Evolutionary conservation across 306 rosid genomes (phyloP).

Genomic region (Vachellia pachyceras): DNA sequence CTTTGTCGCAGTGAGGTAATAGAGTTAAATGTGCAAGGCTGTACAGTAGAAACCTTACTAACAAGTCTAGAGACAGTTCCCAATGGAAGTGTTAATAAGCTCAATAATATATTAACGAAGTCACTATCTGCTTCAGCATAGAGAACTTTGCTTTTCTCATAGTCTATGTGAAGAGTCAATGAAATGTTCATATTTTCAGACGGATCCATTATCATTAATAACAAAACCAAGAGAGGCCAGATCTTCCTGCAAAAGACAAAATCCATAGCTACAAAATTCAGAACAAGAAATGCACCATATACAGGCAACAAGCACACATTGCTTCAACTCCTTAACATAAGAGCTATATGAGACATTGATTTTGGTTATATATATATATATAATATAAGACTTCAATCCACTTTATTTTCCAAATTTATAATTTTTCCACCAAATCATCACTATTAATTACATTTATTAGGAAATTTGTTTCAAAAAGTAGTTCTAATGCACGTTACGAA

Average conservation of each 20-base stretch:
- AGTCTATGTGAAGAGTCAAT: not conserved
- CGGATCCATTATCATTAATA: not conserved
- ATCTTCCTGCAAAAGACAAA: not conserved
- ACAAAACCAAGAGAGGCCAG: not conserved
- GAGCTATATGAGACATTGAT: too few relatives aligned
- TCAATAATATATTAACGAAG: not conserved
- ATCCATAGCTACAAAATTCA: not conserved
- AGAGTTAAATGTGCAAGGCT: not conserved
- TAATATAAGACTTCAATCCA: too few relatives aligned
- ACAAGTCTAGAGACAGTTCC: not conserved
- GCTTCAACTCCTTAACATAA: too few relatives aligned
- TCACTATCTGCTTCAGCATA: not conserved
- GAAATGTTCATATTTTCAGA: not conserved
- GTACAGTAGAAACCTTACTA: not conserved
- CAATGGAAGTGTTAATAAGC: not conserved
- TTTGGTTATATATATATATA: too few relatives aligned
- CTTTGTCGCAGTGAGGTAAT: not conserved
- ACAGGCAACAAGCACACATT: too few relatives aligned
- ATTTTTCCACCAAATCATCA: too few relatives aligned
- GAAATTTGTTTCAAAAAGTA: too few relatives aligned
- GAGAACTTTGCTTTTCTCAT: not conserved
- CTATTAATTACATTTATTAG: too few relatives aligned
- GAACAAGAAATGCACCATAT: too few relatives aligned
- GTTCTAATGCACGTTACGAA: too few relatives aligned
- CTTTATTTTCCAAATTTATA: too few relatives aligned